Evolutionary conservation across 2,329 filamentous ascomycete species (phyloP), one percentile per base, ranked within the genome.

Genomic region (Colletotrichum sp.): DNA sequence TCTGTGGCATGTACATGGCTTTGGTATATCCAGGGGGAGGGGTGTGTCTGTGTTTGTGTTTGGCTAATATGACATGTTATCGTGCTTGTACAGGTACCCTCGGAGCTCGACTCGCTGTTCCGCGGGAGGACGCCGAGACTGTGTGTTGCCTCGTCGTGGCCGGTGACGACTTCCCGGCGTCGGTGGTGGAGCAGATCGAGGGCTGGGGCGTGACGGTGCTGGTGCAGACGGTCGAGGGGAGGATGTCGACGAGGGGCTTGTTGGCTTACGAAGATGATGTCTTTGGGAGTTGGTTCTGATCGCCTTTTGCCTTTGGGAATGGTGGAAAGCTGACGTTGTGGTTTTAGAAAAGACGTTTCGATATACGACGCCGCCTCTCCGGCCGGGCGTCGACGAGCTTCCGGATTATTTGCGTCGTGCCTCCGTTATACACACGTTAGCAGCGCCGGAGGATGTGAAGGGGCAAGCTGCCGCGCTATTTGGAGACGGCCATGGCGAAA

Each of bases 101-200:
- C 21, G 75, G 75, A 32, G 72, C 75, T 10, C 67, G 72, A 4
- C 68, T 77, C 24, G 75, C 66, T 6, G 68, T 77, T 6, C 57
- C 63, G 9, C 26, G 49, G 28, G 39, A 26, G 18, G 55, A 65
- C 12, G 36, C 67, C 57, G 34, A 16, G 55, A 30, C 68, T 1
- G 13, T 77, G 2, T 68, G 32, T 7, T 77, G 68, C 21, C 67
- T 77, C 28, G 15, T 76, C 21, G 28, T 52, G 2, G 72, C 67
- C 12, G 75, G 68, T 1, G 32, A 57, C 12, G 73, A 72, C 65
- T 68, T 67, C 12, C 69, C 65, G 6, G n/a, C 12, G 6, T 32
- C 28, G 10, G 59, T 55, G 28, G 39, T 52, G 8, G 2, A 24
- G 8, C 65, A 71, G 15, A 71, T 77, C 9, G 16, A 65, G 24